These are phyloP conservation scores for Phyllostachys edulis DNA, from an alignment of 176 grass and related monocot genomes.

Conservation along the genomic window DNA sequence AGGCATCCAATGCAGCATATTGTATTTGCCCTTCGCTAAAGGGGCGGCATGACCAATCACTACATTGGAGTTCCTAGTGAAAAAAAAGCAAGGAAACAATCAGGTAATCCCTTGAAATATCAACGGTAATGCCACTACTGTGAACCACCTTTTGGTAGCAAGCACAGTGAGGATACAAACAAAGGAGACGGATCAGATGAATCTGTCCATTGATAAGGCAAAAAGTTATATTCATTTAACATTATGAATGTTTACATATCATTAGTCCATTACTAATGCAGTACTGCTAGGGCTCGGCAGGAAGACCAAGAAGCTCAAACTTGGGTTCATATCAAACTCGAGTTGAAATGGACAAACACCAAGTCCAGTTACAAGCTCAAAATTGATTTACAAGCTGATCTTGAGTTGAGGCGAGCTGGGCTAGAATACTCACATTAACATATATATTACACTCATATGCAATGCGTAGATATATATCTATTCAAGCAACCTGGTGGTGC, in stretches of 20 bases:
- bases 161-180: neutral
- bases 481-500: neutral
- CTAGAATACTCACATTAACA: neutral
- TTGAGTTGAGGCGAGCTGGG: neutral
- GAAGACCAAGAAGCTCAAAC: constrained; percentile 12
- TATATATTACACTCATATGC: neutral
- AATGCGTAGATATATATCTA: neutral
- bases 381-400: neutral
- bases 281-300: neutral
- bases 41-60: constrained; percentile 89
- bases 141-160: neutral
- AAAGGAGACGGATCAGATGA: constrained; percentile 14
- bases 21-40: constrained; percentile 82
- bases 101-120: constrained; percentile 10
- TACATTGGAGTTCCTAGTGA: constrained; percentile 91
- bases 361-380: neutral
- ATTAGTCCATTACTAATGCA: neutral
- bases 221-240: neutral
- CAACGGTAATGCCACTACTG: neutral
- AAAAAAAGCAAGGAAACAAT: constrained; percentile 11
- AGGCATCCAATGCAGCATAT: constrained; percentile 97
- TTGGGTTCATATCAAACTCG: neutral
- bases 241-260: neutral
- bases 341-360: neutral
- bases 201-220: neutral